Evolutionary conservation across 2,329 filamentous ascomycete genomes (phyloP), one percentile per base, ranked within the genome.

Genomic region (Hymenoscyphus fructigenus): DNA sequence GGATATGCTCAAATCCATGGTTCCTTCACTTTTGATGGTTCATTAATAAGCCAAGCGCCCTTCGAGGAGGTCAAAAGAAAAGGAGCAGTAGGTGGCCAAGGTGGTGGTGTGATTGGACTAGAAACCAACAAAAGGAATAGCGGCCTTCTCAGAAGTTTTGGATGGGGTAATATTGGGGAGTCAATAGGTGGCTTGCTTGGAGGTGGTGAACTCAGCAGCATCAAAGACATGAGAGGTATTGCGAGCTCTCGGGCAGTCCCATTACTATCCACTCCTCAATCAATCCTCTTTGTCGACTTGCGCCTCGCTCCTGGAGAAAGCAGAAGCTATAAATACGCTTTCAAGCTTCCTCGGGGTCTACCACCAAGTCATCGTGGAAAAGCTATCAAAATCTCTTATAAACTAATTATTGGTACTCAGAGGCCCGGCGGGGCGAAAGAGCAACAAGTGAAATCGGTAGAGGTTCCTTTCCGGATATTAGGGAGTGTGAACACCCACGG

Each of bases 31-130:
- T 80, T 99, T 6, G 95, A 99, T 74, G 93, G 93, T 0, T 97
- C 95, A 1, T 80, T 99, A 26, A 88, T 99, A 66, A 94, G 96
- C 72, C 88, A 96, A 47, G 88, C 88, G 0, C 91, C 91, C 0
- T 99, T 99, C 72, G 95, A 99, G 75, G 92, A 96, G 72, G 93
- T 98, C 47, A 99, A 99, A 77, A 86, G 93, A 65, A 97, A 96
- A 78, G 93, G 91, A 2, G 92, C 96, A 6, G 86, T 97, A 5
- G 92, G 92, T 59, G 91, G 91, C 1, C 92, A 96, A 73, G 92
- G 91, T 41, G 92, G 92, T 55, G 92, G 93, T 38, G 92, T 97
- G 1, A 88, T 96, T 59, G 92, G 92, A 12, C 80, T 96, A 10
- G 91, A 96, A 69, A 78, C 79, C 10, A 83, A 82, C 1, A 95